Percentiles rank a stretch among this genome's conserved stretches.
Conservation (phyloP, 2,329 filamentous ascomycete genomes). For the Venturia pyrina region DNA sequence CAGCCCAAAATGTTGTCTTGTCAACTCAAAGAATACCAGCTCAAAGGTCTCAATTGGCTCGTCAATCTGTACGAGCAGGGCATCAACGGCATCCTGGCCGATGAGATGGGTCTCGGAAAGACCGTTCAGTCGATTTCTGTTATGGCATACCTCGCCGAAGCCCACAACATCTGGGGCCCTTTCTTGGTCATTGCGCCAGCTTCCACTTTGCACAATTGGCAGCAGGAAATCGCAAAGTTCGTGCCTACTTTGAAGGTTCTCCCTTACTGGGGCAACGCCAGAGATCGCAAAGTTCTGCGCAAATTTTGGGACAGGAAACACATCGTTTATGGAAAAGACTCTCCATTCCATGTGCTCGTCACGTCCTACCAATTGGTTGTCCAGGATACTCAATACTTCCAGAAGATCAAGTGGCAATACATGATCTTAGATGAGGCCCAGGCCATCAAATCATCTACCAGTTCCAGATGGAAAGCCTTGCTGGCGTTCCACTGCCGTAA, state of each 20-base stretch:
- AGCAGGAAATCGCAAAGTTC: constrained; percentile 93
- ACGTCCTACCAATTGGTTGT: constrained; percentile 98
- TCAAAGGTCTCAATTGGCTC: constrained; percentile 98
- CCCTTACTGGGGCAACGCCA: constrained; percentile 93
- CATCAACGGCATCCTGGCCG: constrained; percentile 19
- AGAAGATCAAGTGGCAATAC: constrained; percentile 99
- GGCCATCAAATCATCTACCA: constrained; percentile 95
- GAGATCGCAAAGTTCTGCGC: constrained; percentile 86
- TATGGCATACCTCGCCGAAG: constrained; percentile 96
- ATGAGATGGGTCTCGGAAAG: constrained; percentile 21
- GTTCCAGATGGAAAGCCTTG: constrained; percentile 92
- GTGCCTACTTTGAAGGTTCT: constrained; percentile 91
- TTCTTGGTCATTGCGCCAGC: constrained; percentile 95
- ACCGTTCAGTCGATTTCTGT: constrained; percentile 82
- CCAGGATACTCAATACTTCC: constrained; percentile 91
- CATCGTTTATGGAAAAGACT: constrained; percentile 86
- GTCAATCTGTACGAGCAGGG: constrained; percentile 70
- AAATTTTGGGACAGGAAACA: constrained; percentile 99
- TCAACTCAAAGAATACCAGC: constrained; percentile 94
- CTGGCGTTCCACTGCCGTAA: constrained; percentile 92
- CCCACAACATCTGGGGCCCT: constrained; percentile 96
- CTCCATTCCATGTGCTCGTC: constrained; percentile 89
- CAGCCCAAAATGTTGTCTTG: constrained; percentile 90
- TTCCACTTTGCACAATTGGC: constrained; percentile 97
- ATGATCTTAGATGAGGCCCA: constrained; percentile 99